Percentiles rank a stretch among this genome's conserved stretches.
These are phyloP conservation scores for Agrocybe praecox DNA, from an alignment of 768 basidiomycete genomes.

Conservation along the genomic window DNA sequence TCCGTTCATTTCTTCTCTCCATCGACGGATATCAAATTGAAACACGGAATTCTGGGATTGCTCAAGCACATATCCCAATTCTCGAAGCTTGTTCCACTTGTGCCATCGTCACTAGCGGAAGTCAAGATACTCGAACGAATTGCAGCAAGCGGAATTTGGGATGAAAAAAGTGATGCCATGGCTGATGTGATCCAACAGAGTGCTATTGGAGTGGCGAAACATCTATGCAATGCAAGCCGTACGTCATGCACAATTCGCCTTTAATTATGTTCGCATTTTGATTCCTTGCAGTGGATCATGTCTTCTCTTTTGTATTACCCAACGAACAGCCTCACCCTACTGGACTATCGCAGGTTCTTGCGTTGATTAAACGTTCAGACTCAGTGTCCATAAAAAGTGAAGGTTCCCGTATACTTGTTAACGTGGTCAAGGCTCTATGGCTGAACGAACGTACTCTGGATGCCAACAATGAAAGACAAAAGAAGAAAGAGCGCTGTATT, in stretches of 20 bases:
- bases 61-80: slow-evolving; percentile 85
- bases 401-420: slow-evolving; percentile 86
- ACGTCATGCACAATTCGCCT: slow-evolving; percentile 25
- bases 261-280: background rate
- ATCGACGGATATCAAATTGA: slow-evolving; percentile 73
- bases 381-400: slow-evolving; percentile 86
- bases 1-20: slow-evolving; percentile 58
- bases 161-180: slow-evolving; percentile 72
- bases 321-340: slow-evolving; percentile 33
- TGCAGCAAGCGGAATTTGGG: slow-evolving; percentile 67
- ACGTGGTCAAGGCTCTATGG: slow-evolving; percentile 81
- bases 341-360: slow-evolving; percentile 70
- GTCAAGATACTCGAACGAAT: slow-evolving; percentile 67
- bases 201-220: slow-evolving; percentile 88
- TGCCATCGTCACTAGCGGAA: slow-evolving; percentile 60
- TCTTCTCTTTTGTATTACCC: slow-evolving; percentile 55
- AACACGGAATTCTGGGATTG: slow-evolving; percentile 87
- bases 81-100: slow-evolving; percentile 54
- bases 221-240: slow-evolving; percentile 82
- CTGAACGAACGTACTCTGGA: slow-evolving; percentile 41
- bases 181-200: slow-evolving; percentile 86
- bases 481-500: slow-evolving; percentile 56
- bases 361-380: slow-evolving; percentile 77
- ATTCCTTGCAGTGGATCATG: slow-evolving; percentile 39
- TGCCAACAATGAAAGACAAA: slow-evolving; percentile 38